Percentiles rank a stretch among this genome's conserved stretches.
phyloP scores from a whole-genome alignment of 164 flowering plant species.

The Magnolia sinica region DNA sequence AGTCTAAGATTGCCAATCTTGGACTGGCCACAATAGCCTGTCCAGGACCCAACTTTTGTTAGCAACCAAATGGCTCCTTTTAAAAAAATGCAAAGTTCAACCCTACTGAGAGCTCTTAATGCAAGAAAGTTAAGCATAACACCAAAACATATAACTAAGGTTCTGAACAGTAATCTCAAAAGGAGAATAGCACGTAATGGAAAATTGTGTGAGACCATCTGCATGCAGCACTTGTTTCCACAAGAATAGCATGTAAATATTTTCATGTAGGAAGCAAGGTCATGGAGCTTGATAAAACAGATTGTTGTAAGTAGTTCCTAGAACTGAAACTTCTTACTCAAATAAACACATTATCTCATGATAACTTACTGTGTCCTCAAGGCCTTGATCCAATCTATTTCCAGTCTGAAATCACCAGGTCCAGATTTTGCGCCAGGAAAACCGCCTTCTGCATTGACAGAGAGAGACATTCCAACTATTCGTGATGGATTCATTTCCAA shows the following conservation, averaged over 20 bases:
- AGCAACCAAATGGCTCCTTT: neutral
- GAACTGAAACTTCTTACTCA: neutral
- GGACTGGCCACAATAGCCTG: too few species aligned
- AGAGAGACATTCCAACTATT: slow-evolving; percentile 81
- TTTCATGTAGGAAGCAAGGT: too few species aligned
- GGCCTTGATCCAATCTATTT: slow-evolving; percentile 94
- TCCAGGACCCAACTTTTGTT: too few species aligned
- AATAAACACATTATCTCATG: neutral
- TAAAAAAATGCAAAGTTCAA: neutral
- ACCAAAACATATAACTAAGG: neutral
- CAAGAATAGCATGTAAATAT: too few species aligned
- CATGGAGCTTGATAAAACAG: too few species aligned
- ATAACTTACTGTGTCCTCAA: slow-evolving; percentile 33
- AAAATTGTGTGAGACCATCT: neutral
- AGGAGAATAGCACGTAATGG: neutral
- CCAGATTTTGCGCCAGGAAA: slow-evolving; percentile 70
- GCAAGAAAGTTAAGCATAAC: neutral
- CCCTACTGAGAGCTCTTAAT: neutral
- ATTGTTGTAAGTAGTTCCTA: too few species aligned
- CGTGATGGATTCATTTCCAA: slow-evolving; percentile 95
- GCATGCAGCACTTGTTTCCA: neutral
- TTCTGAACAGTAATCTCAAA: neutral
- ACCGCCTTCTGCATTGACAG: slow-evolving; percentile 84
- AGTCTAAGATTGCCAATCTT: too few species aligned
- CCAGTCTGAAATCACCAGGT: slow-evolving; percentile 80